These are phyloP conservation scores for Juglanconis juglandina DNA, from an alignment of 2,329 filamentous ascomycete species.

Conservation along the genomic window DNA sequence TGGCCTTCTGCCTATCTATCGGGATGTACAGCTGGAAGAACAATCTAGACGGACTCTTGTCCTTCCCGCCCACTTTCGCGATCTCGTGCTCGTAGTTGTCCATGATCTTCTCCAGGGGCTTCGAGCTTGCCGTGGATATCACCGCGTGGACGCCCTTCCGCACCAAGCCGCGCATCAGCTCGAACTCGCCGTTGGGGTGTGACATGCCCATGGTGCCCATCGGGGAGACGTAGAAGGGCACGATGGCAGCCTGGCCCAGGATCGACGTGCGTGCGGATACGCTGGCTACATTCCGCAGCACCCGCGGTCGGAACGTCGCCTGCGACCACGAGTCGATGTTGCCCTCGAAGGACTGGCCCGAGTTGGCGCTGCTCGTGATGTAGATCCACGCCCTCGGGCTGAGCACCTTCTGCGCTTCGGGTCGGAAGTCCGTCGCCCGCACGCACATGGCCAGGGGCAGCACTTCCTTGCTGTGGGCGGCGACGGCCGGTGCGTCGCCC, in stretches of 20 bases:
- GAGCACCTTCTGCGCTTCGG: constrained; percentile 51
- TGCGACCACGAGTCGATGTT: constrained; percentile 24
- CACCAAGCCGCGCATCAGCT: constrained; percentile 43
- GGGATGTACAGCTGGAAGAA: constrained; percentile 35
- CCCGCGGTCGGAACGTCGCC: constrained; percentile 25
- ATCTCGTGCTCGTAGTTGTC: constrained; percentile 30
- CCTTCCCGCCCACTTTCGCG: constrained; percentile 24
- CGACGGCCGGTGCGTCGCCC: background rate
- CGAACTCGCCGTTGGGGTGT: constrained; percentile 40
- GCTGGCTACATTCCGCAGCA: constrained; percentile 27
- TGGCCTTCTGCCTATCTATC: constrained; percentile 30
- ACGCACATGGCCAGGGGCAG: constrained; percentile 29
- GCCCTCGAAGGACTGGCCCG: constrained; percentile 26
- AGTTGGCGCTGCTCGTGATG: constrained; percentile 27
- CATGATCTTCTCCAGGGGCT: constrained; percentile 33
- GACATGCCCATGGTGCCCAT: constrained; percentile 42
- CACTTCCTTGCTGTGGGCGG: constrained; percentile 13
- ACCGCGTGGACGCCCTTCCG: constrained; percentile 43
- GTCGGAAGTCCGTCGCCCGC: constrained; percentile 46
- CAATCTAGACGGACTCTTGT: constrained; percentile 17
- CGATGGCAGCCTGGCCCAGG: constrained; percentile 42
- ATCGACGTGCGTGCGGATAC: constrained; percentile 24
- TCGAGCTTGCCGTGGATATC: constrained; percentile 18
- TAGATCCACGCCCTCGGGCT: constrained; percentile 51
- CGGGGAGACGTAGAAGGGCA: constrained; percentile 48